Evolutionary conservation across 2,329 filamentous ascomycete genomes (phyloP), one percentile per base, ranked within the genome.

Genomic region (Lachnellula occidentalis): DNA sequence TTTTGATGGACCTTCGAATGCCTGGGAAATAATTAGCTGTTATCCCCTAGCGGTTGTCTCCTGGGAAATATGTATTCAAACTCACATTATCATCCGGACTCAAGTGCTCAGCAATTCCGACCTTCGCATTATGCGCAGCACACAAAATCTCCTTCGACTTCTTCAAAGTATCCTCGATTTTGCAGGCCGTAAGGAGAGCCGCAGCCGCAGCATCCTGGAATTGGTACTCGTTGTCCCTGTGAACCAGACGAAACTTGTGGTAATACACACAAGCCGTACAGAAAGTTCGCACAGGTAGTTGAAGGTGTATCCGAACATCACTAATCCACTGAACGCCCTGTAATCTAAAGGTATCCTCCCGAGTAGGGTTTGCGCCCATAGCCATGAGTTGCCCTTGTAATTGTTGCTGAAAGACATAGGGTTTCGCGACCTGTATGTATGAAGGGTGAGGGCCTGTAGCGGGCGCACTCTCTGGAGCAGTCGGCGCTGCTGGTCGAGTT

Each of bases 111-210:
- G 88, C 70, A 73, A 86, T 62, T 65, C 61, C 51, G 41, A 66
- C 60, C 50, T 91, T 94, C 37, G 95, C 75, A 67, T 96, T 96
- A 72, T 92, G 90, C 22, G 90, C 87, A 1, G 92, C 91, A 55
- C 90, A 95, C 15, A 97, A 77, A 58, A 99, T 95, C 60, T 99
- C 94, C 55, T 83, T 85, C 3, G 90, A 95, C 75, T 97, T 97
- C 74, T 99, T 99, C 62, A 96, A 81, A 0, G 94, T 99, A 71
- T 99, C 94, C 72, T 99, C 94, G 45, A 95, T 91, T 74, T 99
- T 99, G 77, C 92, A 97, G 2, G 92, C 92, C 2, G 92, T 88
- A 67, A 97, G 92, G 8, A 99, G 76, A 22, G 90, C 87, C 1
- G 94, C 90, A 6, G 94, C 82, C 0, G 92, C 90, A 1, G 90